A percentile compares a stretch with the other conserved stretches of the same genome.
Conservation (phyloP, 805 yeast genomes). For the Metschnikowia similis region DNA sequence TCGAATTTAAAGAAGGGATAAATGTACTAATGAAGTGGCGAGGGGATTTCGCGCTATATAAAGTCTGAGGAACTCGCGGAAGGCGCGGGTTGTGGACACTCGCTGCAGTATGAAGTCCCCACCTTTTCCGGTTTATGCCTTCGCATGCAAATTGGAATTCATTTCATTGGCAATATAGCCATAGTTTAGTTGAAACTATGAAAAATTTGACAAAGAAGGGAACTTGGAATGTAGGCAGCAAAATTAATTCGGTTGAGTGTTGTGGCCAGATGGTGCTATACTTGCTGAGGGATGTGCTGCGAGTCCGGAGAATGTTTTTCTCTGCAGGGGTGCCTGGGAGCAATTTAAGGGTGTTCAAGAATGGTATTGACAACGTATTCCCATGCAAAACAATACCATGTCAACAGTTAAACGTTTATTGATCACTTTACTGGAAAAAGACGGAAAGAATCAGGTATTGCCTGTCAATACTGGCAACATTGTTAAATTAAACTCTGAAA, state of each 20-base stretch:
- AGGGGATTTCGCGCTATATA: slow-evolving; percentile 1
- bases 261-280: not conserved
- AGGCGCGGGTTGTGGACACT: slow-evolving; percentile 10
- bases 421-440: slow-evolving; percentile 28
- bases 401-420: slow-evolving; percentile 25
- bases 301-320: slow-evolving; percentile 5
- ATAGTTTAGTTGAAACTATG: too few relatives aligned
- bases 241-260: too few relatives aligned
- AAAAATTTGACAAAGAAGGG: too few relatives aligned
- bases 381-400: not conserved
- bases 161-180: not conserved
- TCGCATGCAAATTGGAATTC: not conserved
- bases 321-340: not conserved
- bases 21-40: not conserved
- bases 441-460: slow-evolving; percentile 25
- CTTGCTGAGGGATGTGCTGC: not conserved
- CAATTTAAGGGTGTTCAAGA: not conserved
- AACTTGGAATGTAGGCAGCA: too few relatives aligned
- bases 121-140: not conserved
- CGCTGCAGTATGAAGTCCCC: slow-evolving; percentile 11
- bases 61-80: slow-evolving; percentile 1
- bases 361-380: not conserved
- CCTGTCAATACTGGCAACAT: slow-evolving; percentile 43
- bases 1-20: not conserved
- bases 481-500: slow-evolving; percentile 31